A percentile compares a stretch with the other conserved stretches of the same genome.
Evolutionary conservation across 1,284 basidiomycete species (phyloP).

Genomic region (Cutaneotrichosporon sp.): DNA sequence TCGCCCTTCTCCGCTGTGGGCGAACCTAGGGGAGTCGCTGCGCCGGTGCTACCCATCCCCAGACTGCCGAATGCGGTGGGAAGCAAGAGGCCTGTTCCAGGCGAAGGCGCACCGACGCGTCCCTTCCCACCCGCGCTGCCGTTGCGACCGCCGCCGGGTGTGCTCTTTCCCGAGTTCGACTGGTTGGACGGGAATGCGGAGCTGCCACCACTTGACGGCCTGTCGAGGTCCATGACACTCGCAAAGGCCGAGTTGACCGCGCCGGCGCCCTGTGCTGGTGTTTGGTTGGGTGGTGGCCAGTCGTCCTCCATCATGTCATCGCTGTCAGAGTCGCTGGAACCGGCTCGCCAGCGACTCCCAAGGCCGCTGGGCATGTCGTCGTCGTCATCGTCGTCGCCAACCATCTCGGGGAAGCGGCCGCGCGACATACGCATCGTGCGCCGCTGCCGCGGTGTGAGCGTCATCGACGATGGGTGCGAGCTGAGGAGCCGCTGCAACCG

Average conservation of each 20-base stretch:
- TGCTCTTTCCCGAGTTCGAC: constrained; percentile 21
- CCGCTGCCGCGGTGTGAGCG: constrained; percentile 45
- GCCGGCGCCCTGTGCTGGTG: constrained; percentile 20
- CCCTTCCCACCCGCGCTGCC: not conserved
- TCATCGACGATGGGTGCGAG: constrained; percentile 43
- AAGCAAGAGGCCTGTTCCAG: constrained; percentile 37
- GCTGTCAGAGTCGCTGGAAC: constrained; percentile 38
- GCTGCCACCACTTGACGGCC: constrained; percentile 27
- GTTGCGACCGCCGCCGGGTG: constrained; percentile 15
- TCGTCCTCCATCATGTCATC: constrained; percentile 39
- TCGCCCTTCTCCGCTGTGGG: constrained; percentile 46
- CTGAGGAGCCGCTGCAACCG: constrained; percentile 41
- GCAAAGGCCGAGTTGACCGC: constrained; percentile 49
- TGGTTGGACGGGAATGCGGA: constrained; percentile 10
- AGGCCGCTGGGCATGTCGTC: constrained; percentile 21
- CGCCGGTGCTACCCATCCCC: constrained; percentile 30
- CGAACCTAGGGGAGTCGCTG: constrained; percentile 39
- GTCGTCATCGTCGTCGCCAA: constrained; percentile 50
- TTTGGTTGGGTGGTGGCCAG: constrained; percentile 8
- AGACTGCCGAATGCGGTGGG: constrained; percentile 45
- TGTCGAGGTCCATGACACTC: constrained; percentile 51
- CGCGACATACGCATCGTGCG: constrained; percentile 31
- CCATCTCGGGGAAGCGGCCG: constrained; percentile 51
- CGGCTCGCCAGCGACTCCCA: constrained; percentile 16
- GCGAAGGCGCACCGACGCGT: constrained; percentile 17